phyloP scores from a whole-genome alignment of 768 basidiomycete genomes.

The Russula virescens region DNA sequence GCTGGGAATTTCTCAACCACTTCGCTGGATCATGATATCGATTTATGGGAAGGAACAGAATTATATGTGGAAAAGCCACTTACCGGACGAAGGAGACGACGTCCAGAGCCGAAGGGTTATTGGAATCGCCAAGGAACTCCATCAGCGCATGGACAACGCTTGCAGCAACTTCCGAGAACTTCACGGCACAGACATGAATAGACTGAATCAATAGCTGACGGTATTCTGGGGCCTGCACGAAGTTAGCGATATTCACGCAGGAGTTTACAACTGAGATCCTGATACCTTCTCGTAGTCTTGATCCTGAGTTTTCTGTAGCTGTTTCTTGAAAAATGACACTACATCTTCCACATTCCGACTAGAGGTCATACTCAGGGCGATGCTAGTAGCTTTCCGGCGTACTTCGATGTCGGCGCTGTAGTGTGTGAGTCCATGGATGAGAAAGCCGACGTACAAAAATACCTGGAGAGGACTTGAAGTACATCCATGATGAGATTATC shows the following conservation, averaged over 20 bases:
- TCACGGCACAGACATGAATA: constrained; percentile 93
- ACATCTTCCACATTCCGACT: constrained; percentile 96
- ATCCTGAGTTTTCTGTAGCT: constrained; percentile 89
- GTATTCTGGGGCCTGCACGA: constrained; percentile 78
- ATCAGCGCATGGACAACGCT: constrained; percentile 90
- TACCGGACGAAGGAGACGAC: constrained; percentile 81
- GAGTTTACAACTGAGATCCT: neutral
- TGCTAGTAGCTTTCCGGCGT: constrained; percentile 81
- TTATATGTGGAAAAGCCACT: constrained; percentile 17
- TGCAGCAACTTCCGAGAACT: constrained; percentile 94
- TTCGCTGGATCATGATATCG: constrained; percentile 45
- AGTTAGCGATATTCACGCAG: neutral
- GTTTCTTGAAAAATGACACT: constrained; percentile 94
- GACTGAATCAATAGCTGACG: constrained; percentile 94
- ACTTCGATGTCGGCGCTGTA: constrained; percentile 94
- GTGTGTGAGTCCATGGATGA: constrained; percentile 5
- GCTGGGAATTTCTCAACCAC: constrained; percentile 97
- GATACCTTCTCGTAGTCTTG: constrained; percentile 85
- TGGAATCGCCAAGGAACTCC: constrained; percentile 93
- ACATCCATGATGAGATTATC: constrained; percentile 95
- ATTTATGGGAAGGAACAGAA: neutral
- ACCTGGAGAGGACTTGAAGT: constrained; percentile 84
- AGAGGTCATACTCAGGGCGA: constrained; percentile 89
- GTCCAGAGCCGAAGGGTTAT: constrained; percentile 91
- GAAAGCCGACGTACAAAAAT: neutral